Conservation (phyloP, 2,329 filamentous ascomycete species). For the Phaeosphaeria sp. region DNA sequence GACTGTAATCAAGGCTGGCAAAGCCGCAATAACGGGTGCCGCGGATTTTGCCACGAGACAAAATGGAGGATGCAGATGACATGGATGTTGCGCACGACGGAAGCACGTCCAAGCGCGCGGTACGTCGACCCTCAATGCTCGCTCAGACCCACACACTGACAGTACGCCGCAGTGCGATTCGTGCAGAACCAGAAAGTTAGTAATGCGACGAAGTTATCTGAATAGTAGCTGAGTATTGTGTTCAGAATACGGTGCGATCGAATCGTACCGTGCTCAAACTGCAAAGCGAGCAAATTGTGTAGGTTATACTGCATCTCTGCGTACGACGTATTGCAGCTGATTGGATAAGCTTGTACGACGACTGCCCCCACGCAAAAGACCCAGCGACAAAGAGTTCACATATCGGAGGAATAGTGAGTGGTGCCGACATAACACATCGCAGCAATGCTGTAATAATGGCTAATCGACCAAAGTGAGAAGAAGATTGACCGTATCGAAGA, state of each 20-base stretch:
- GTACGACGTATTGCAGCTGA: slow-evolving; percentile 9
- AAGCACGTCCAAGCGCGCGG: slow-evolving; percentile 37
- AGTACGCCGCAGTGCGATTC: slow-evolving; percentile 37
- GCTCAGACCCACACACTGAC: not conserved
- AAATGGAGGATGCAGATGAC: slow-evolving; percentile 41
- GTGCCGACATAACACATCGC: not conserved
- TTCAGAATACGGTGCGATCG: slow-evolving; percentile 41
- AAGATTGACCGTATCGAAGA: slow-evolving; percentile 62
- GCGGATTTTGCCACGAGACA: slow-evolving; percentile 18
- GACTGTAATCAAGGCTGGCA: not conserved
- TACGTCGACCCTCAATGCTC: slow-evolving; percentile 11
- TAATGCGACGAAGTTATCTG: not conserved
- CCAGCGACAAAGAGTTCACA: slow-evolving; percentile 43
- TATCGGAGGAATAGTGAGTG: slow-evolving; percentile 47
- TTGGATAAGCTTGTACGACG: slow-evolving; percentile 38
- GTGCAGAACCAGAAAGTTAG: slow-evolving; percentile 39
- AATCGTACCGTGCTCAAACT: slow-evolving; percentile 44
- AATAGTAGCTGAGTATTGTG: not conserved
- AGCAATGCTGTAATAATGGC: not conserved
- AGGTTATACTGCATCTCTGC: slow-evolving; percentile 7
- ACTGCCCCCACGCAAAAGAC: slow-evolving; percentile 41
- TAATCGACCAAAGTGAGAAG: slow-evolving; percentile 50
- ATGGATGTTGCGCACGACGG: slow-evolving; percentile 39
- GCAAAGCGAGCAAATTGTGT: slow-evolving; percentile 45
- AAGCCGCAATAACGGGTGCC: slow-evolving; percentile 3